phyloP scores from a whole-genome alignment of 345 rosid genomes.

The Salix caprea region DNA sequence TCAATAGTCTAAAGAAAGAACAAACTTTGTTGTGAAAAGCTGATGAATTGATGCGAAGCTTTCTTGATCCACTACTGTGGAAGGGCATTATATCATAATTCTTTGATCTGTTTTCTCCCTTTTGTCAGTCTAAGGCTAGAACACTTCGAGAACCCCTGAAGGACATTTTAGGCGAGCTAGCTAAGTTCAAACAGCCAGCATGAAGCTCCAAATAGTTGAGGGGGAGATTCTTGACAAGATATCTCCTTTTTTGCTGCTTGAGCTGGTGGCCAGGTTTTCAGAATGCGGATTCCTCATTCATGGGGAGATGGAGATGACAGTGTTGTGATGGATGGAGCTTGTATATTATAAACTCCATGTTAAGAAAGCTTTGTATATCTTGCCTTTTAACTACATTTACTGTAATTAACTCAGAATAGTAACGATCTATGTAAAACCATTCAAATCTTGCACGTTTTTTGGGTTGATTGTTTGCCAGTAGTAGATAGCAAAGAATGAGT shows the following conservation, averaged over 20 bases:
- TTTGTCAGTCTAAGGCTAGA: slow-evolving; percentile 40
- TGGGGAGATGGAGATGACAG: slow-evolving; percentile 1
- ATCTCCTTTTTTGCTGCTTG: not conserved
- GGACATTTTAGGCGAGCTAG: slow-evolving; percentile 36
- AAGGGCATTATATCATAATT: not conserved
- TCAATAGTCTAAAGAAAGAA: not conserved
- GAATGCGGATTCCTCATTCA: not conserved
- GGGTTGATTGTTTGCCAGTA: not conserved
- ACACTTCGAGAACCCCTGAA: slow-evolving; percentile 34
- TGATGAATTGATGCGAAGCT: not conserved
- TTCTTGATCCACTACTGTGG: not conserved
- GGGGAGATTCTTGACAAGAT: slow-evolving; percentile 9
- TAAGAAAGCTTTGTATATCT: not conserved
- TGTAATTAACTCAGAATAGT: not conserved
- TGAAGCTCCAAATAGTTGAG: slow-evolving; percentile 8
- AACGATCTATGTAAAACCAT: not conserved
- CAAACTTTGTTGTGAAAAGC: too few relatives aligned
- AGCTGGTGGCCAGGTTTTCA: slow-evolving; percentile 3
- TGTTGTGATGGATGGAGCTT: not conserved
- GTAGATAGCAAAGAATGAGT: not conserved
- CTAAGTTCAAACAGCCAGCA: slow-evolving; percentile 24
- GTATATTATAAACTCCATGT: not conserved
- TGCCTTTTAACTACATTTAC: not conserved
- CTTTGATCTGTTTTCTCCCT: not conserved
- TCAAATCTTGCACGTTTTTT: not conserved